Evolutionary conservation across 2,329 filamentous ascomycete genomes (phyloP), one percentile per base, ranked within the genome.

Genomic region (Chaetomium strumarium): DNA sequence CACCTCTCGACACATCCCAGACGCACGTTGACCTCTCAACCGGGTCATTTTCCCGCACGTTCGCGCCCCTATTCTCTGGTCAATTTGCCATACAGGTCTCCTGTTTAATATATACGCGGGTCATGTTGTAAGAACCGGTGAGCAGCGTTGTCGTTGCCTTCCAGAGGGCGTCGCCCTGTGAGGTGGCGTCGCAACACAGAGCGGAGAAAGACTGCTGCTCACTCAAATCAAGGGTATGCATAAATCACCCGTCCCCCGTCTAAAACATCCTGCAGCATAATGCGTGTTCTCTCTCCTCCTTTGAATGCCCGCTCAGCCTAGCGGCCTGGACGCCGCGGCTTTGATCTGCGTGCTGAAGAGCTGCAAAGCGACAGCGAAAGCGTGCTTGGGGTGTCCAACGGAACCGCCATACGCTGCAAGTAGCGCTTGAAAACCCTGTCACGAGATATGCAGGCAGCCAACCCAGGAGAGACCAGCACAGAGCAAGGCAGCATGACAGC

Each of bases 191-290:
- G 56, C 56, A 49, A 52, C 53, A 51, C 49, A 41, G 45, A 48
- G 42, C 46, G 30, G 36, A 51, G 13, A 43, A 39, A 46, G 41
- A 47, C n/a, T 33, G 17, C 50, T 51, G 39, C 51, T 51, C 41
- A 47, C 51, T 48, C 41, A 31, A 36, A 37, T 53, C 8, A 60
- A 60, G 61, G 61, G 61, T 63, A 63, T 63, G 61, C 55, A 60
- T 60, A 48, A 58, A 55, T 52, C 57, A 55, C 41, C 56, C 46
- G 17, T 34, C 55, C 58, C 58, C 58, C 49, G 30, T 45, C 49
- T 52, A 51, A 51, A 46, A 33, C 34, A 19, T 24, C 34, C 45
- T n/a, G 48, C 52, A 53, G 55, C 58, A 60, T 51, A 52, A 52
- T 57, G 49, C 55, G 52, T 57, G 56, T 55, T 44, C 51, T 52